Percentiles rank a stretch among this genome's conserved stretches.
phyloP scores from a whole-genome alignment of 1,284 basidiomycete species.

The Rhizopogon parksii region DNA sequence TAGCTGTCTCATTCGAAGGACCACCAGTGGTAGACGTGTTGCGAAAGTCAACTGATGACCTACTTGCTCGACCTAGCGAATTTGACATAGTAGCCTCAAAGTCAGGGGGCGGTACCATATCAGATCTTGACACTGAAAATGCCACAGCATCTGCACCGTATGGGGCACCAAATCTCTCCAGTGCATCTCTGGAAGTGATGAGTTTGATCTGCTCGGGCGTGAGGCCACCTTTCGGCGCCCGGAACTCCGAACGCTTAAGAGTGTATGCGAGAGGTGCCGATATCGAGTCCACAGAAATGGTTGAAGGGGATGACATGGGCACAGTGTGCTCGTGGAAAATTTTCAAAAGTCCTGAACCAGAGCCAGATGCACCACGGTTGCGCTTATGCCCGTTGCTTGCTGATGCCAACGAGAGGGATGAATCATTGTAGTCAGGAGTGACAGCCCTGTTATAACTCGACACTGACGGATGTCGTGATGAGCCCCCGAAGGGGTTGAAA shows the following conservation, averaged over 20 bases:
- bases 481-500: conserved; percentile 16
- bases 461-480: not conserved
- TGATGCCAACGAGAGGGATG: conserved; percentile 17
- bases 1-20: not conserved
- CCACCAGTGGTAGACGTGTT: not conserved
- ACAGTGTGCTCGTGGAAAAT: not conserved
- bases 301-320: conserved; percentile 35
- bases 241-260: conserved; percentile 40
- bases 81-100: conserved; percentile 12
- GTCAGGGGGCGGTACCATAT: conserved; percentile 30
- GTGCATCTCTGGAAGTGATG: conserved; percentile 39
- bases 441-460: conserved; percentile 6
- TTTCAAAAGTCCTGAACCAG: conserved; percentile 26
- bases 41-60: not conserved
- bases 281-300: conserved; percentile 40
- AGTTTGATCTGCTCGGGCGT: conserved; percentile 49
- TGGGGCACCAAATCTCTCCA: conserved; percentile 44
- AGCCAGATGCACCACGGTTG: conserved; percentile 26
- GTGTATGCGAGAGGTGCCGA: conserved; percentile 47
- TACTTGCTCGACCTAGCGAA: conserved; percentile 1
- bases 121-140: conserved; percentile 31
- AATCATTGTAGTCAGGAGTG: conserved; percentile 14
- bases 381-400: conserved; percentile 22
- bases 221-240: conserved; percentile 41
- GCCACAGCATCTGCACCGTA: conserved; percentile 45